Evolutionary conservation across 352 stramenopile genomes (phyloP), one percentile per base, ranked within the genome.

Genomic region (Phytophthora rubi): DNA sequence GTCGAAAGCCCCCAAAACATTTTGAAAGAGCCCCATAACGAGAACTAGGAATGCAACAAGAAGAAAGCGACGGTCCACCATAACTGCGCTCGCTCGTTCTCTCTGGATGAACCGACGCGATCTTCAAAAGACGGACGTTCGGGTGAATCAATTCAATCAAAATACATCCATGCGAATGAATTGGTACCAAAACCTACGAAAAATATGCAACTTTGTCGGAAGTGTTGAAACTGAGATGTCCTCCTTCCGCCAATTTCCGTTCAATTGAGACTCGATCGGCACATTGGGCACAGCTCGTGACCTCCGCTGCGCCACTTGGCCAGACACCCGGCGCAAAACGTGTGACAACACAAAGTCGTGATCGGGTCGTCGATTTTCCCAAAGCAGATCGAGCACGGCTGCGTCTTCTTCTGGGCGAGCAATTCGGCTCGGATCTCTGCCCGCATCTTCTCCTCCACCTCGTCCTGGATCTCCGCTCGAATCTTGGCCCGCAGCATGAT

Each of bases 361-460:
- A 54, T 32, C 5, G 47, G 57, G 23, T 70, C 35, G 1, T 59
- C 33, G 16, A 47, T 53, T 23, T 55, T 33, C 6, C 28, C 39
- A 30, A 71, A 66, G 23, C 64, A 71, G 55, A 71, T 71, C 48
- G 64, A 23, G 32, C 64, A 71, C 12, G 48, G 48, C 18, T 71
- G 35, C 26, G 48, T 4, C 15, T 49, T 70, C 57, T 49, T 55
- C 28, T 65, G 45, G 6, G 51, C 64, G 9, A 71, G 37, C 12
- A 71, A 21, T n/a, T 66, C 56, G 13, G 64, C 49, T 66, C 56
- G 56, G 9, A 71, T 62, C 26, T 71, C 64, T 9, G 35, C 39
- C 1, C 64, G 56, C 56, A 71, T 66, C 39, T 66, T 71, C 39
- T 61, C 28, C 64, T 71, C 57, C 48, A 71, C 64, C 54, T 66